These are phyloP conservation scores for Scheffersomyces stipitis DNA, from an alignment of 805 yeast genomes.

Conservation along the genomic window DNA sequence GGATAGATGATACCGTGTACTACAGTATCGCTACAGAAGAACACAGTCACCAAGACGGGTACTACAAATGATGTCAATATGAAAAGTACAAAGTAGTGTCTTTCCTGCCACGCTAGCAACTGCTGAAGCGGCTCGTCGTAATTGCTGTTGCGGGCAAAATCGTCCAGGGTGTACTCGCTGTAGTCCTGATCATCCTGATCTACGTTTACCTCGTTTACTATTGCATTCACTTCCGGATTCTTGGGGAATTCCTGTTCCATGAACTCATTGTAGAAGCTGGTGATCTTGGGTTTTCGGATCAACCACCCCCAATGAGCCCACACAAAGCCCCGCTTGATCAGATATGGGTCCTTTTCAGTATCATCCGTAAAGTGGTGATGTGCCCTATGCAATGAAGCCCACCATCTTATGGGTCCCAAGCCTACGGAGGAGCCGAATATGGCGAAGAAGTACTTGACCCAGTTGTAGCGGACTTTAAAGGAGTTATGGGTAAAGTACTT, in stretches of 20 bases:
- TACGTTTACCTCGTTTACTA: conserved; percentile 9
- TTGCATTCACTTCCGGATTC: background rate
- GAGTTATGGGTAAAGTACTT: conserved; percentile 42
- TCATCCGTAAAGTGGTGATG: conserved; percentile 86
- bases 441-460: conserved; percentile 51
- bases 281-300: conserved; percentile 54
- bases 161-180: conserved; percentile 5
- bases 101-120: conserved; percentile 38
- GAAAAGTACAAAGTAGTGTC: conserved; percentile 25
- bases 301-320: conserved; percentile 92
- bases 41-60: conserved; percentile 27
- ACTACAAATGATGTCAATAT: conserved; percentile 28
- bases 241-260: conserved; percentile 37
- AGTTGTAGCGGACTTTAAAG: conserved; percentile 25
- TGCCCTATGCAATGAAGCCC: conserved; percentile 83
- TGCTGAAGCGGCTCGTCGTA: conserved; percentile 16
- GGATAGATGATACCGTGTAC: conserved; percentile 56
- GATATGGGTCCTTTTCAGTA: conserved; percentile 86
- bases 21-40: conserved; percentile 28
- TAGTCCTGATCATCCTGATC: conserved; percentile 8
- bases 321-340: conserved; percentile 73
- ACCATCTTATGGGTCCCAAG: conserved; percentile 71
- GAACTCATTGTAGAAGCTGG: conserved; percentile 30
- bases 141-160: conserved; percentile 10
- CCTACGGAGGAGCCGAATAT: conserved; percentile 71